phyloP scores from a whole-genome alignment of 2,329 filamentous ascomycete genomes.

The Microcyclospora pomicola region DNA sequence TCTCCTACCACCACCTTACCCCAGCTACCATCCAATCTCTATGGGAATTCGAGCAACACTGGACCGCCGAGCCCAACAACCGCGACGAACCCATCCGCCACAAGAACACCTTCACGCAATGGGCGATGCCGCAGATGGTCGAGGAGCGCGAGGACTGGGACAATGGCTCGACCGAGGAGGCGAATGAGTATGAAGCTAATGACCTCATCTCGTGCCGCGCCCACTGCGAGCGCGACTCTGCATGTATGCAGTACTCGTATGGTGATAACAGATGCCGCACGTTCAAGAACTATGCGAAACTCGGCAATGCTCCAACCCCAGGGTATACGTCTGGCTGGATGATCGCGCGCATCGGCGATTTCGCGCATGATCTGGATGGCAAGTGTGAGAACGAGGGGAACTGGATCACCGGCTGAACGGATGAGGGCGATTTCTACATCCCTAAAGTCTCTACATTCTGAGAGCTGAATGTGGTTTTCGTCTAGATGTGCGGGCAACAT shows the following conservation, averaged over 20 bases:
- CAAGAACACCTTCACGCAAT: conserved; percentile 14
- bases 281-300: no score
- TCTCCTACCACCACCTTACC: conserved; percentile 15
- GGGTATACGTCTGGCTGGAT: no score
- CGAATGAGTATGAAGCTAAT: background rate
- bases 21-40: conserved; percentile 10
- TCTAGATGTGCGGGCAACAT: no score
- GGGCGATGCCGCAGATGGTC: conserved; percentile 13
- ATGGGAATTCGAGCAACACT: conserved; percentile 18
- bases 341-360: no score
- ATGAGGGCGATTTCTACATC: no score
- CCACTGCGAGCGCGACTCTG: background rate
- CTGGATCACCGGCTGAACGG: no score
- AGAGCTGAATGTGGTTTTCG: no score
- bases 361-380: no score
- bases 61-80: conserved; percentile 7
- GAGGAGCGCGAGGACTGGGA: conserved; percentile 13
- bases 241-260: background rate
- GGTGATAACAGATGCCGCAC: background rate
- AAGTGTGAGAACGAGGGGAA: no score
- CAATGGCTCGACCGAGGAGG: conserved; percentile 9
- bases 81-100: conserved; percentile 7
- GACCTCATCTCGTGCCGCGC: background rate
- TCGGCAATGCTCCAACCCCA: no score
- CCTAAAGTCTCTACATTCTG: no score